Evolutionary conservation across 768 basidiomycete species (phyloP).

Genomic region (Gloeostereum incarnatum): DNA sequence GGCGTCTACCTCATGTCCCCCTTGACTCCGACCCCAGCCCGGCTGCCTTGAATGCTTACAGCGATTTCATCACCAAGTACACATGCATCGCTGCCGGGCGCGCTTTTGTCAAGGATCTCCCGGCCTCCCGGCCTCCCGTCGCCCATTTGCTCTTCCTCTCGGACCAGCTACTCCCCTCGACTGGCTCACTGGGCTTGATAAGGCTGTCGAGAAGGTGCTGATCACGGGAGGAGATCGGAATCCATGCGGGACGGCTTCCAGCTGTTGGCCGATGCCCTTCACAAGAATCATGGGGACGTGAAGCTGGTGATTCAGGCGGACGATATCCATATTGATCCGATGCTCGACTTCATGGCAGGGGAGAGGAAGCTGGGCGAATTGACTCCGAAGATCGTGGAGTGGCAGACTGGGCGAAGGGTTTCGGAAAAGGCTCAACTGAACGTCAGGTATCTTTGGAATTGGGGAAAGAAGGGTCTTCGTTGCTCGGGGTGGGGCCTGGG

Average conservation of each 20-base stretch:
- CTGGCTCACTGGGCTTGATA: slow-evolving; percentile 20
- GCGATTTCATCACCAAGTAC: slow-evolving; percentile 9
- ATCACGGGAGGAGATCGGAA: slow-evolving; percentile 20
- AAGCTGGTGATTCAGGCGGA: slow-evolving; percentile 18
- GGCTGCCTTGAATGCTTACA: slow-evolving; percentile 7
- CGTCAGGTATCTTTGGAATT: no score
- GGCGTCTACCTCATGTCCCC: slow-evolving; percentile 26
- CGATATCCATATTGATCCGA: slow-evolving; percentile 27
- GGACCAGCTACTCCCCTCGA: slow-evolving; percentile 14
- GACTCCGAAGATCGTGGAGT: slow-evolving; percentile 15
- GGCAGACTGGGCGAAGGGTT: no score
- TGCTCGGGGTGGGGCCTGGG: no score
- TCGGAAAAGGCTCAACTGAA: no score
- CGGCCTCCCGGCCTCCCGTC: slow-evolving; percentile 9
- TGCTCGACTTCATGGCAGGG: slow-evolving; percentile 18
- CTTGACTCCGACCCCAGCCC: slow-evolving; percentile 14
- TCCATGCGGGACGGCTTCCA: no score
- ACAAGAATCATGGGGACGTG: no score
- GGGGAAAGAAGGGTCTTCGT: no score
- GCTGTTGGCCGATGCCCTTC: no score
- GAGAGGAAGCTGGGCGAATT: slow-evolving; percentile 12
- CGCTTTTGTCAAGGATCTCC: slow-evolving; percentile 12
- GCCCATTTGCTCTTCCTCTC: slow-evolving; percentile 13
- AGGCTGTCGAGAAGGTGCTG: slow-evolving; percentile 14
- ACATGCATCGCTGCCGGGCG: slow-evolving; percentile 13